These are phyloP conservation scores for Moesziomyces sp. DNA, from an alignment of 1,284 basidiomycete species.

Conservation along the genomic window DNA sequence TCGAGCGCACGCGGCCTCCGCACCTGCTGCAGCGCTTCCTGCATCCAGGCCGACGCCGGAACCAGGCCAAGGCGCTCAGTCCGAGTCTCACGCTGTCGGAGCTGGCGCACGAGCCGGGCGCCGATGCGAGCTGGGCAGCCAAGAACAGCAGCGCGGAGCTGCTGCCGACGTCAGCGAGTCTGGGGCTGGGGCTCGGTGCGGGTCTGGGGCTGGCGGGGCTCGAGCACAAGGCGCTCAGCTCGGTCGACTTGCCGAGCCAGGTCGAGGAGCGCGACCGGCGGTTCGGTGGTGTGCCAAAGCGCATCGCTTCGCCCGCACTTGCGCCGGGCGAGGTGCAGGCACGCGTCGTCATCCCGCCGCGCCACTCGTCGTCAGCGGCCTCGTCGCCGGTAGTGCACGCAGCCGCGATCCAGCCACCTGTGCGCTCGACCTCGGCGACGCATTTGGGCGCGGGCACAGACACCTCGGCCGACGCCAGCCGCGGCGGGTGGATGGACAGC, in stretches of 20 bases:
- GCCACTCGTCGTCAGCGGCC: slow-evolving; percentile 16
- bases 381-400: slow-evolving; percentile 5
- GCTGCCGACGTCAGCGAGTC: slow-evolving; percentile 4
- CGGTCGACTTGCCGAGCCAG: slow-evolving; percentile 43
- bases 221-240: slow-evolving; percentile 33
- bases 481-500: slow-evolving; percentile 40
- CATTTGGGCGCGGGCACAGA: too few species aligned
- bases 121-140: neutral
- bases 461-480: neutral
- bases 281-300: slow-evolving; percentile 21
- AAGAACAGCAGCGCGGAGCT: slow-evolving; percentile 26
- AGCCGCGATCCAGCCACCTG: slow-evolving; percentile 3
- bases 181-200: slow-evolving; percentile 3
- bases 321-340: slow-evolving; percentile 5
- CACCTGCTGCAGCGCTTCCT: slow-evolving; percentile 40
- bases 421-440: slow-evolving; percentile 7
- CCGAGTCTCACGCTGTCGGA: slow-evolving; percentile 33
- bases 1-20: slow-evolving; percentile 19
- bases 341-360: slow-evolving; percentile 17
- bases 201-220: slow-evolving; percentile 25
- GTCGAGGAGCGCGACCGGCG: slow-evolving; percentile 25
- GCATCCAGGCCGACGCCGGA: slow-evolving; percentile 18
- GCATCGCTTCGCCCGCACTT: neutral
- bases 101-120: slow-evolving; percentile 11
- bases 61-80: slow-evolving; percentile 28